These are phyloP conservation scores for Candida xyloterini DNA, from an alignment of 805 yeast species.

Conservation along the genomic window DNA sequence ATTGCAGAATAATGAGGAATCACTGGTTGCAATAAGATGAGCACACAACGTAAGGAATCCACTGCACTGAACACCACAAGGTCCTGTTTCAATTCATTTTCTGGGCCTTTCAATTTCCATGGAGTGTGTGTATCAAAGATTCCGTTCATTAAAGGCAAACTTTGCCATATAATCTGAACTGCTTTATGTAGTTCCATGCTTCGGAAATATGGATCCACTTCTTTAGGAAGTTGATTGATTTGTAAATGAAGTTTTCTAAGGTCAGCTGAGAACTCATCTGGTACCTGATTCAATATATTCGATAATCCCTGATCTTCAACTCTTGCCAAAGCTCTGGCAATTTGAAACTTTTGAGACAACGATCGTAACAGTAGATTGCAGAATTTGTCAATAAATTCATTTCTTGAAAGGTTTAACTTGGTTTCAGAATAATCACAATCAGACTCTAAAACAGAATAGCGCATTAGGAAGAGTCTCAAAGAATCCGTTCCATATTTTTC, in stretches of 20 bases:
- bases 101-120: slow-evolving; percentile 53
- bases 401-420: slow-evolving; percentile 50
- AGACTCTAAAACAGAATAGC: slow-evolving; percentile 66
- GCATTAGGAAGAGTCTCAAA: slow-evolving; percentile 70
- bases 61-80: slow-evolving; percentile 60
- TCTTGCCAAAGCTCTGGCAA: slow-evolving; percentile 42
- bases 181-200: slow-evolving; percentile 55
- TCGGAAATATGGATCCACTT: slow-evolving; percentile 39
- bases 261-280: slow-evolving; percentile 13
- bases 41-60: slow-evolving; percentile 64
- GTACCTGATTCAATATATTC: slow-evolving; percentile 17
- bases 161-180: slow-evolving; percentile 55
- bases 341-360: slow-evolving; percentile 66
- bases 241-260: slow-evolving; percentile 25
- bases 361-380: slow-evolving; percentile 76
- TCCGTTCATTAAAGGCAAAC: slow-evolving; percentile 57
- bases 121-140: slow-evolving; percentile 72
- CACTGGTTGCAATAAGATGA: slow-evolving; percentile 69
- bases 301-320: slow-evolving; percentile 27
- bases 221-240: slow-evolving; percentile 13
- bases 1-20: slow-evolving; percentile 61
- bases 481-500: slow-evolving; percentile 68
- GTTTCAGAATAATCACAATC: slow-evolving; percentile 79
- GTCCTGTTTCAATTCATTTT: slow-evolving; percentile 38
- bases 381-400: slow-evolving; percentile 73